phyloP scores from a whole-genome alignment of 805 yeast species.

The Nematodospora valgi region DNA sequence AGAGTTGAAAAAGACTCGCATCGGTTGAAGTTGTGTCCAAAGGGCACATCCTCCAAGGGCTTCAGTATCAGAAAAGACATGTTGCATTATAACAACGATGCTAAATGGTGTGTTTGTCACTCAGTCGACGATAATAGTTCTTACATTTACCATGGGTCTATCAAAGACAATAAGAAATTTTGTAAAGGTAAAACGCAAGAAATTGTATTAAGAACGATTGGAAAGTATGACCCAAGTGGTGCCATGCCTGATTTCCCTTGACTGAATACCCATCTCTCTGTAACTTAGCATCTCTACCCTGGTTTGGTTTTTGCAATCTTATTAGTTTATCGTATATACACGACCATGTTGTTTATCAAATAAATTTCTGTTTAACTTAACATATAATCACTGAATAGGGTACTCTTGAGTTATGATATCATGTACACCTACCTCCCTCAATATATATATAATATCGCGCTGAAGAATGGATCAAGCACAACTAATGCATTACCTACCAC shows the following conservation, averaged over 20 bases:
- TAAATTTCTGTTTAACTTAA: background rate
- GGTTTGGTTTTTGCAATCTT: background rate
- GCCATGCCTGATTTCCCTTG: background rate
- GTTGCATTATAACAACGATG: background rate
- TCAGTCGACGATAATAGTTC: background rate
- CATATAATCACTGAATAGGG: background rate
- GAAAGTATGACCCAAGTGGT: background rate
- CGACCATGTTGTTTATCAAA: background rate
- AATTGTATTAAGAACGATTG: background rate
- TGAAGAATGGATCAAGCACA: conserved; percentile 4
- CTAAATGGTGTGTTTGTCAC: conserved; percentile 2
- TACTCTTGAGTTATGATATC: background rate
- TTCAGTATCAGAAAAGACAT: background rate
- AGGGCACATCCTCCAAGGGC: background rate
- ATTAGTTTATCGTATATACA: background rate
- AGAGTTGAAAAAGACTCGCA: background rate
- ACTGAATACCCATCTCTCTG: background rate
- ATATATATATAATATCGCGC: conserved; percentile 24
- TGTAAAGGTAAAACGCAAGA: background rate
- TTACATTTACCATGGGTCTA: background rate
- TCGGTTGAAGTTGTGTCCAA: conserved; percentile 3
- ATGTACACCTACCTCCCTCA: conserved; percentile 23
- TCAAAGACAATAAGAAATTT: background rate
- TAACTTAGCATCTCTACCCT: background rate
- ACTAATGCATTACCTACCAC: conserved; percentile 1